Percentiles rank a stretch among this genome's conserved stretches.
phyloP scores from a whole-genome alignment of 352 stramenopile species.

The Globisporangium acanthophoron region DNA sequence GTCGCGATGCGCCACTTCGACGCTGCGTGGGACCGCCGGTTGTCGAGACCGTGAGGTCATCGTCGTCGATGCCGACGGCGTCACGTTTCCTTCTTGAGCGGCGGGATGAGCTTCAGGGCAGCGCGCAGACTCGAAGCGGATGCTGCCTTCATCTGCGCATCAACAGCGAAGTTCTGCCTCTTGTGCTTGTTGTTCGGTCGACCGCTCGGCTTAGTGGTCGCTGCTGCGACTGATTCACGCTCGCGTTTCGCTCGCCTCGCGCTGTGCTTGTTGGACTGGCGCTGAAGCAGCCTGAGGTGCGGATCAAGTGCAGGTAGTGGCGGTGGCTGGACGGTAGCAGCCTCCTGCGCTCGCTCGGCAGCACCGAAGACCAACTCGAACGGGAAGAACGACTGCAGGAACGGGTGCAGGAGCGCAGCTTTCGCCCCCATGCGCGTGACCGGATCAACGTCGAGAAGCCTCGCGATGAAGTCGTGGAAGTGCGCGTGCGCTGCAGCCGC shows the following conservation, averaged over 20 bases:
- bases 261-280: background rate
- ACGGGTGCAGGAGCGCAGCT: constrained; percentile 56
- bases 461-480: constrained; percentile 51
- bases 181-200: background rate
- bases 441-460: constrained; percentile 46
- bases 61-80: background rate
- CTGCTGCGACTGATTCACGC: background rate
- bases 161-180: background rate
- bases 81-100: constrained; percentile 1
- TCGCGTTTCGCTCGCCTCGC: too few species aligned
- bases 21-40: constrained; percentile 39
- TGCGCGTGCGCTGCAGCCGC: constrained; percentile 8
- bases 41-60: constrained; percentile 17
- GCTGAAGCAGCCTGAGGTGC: background rate
- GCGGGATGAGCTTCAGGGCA: constrained; percentile 16
- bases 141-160: background rate
- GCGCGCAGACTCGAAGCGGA: constrained; percentile 4
- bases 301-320: too few species aligned
- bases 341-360: background rate
- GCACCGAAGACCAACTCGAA: constrained; percentile 51
- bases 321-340: too few species aligned
- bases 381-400: constrained; percentile 63
- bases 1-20: constrained; percentile 42
- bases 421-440: constrained; percentile 36
- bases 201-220: background rate